Conservation (phyloP, 768 basidiomycete genomes). For the Butyriboletus loyo region DNA sequence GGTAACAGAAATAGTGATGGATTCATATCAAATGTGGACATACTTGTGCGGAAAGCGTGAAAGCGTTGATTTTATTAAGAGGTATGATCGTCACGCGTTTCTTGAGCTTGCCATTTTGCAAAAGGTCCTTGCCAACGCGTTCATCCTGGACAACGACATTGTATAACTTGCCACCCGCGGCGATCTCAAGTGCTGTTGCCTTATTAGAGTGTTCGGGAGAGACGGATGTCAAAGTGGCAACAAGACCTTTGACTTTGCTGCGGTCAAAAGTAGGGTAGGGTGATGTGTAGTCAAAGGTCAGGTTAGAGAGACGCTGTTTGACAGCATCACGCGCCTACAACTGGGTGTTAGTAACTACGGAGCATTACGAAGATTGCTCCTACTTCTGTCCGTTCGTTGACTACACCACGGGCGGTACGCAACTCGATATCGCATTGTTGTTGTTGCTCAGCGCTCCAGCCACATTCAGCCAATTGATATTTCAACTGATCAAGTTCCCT, state of each 20-base stretch:
- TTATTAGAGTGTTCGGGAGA: conserved; percentile 67
- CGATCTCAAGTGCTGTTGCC: conserved; percentile 89
- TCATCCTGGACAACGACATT: conserved; percentile 95
- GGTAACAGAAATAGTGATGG: neutral
- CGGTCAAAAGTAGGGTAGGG: conserved; percentile 83
- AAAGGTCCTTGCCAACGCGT: conserved; percentile 77
- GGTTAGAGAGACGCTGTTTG: conserved; percentile 59
- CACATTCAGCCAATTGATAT: conserved; percentile 52
- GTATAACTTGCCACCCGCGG: conserved; percentile 85
- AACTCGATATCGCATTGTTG: conserved; percentile 49
- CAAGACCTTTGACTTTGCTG: conserved; percentile 83
- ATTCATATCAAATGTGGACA: conserved; percentile 2
- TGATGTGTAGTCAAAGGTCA: conserved; percentile 81
- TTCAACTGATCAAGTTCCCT: conserved; percentile 56
- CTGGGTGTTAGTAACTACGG: conserved; percentile 6
- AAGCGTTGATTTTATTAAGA: conserved; percentile 82
- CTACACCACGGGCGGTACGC: conserved; percentile 50
- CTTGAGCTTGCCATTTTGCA: conserved; percentile 74
- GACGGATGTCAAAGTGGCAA: conserved; percentile 84
- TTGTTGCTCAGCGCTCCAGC: conserved; percentile 79
- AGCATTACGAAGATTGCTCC: conserved; percentile 8
- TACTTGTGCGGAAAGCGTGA: conserved; percentile 50
- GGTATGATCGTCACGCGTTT: conserved; percentile 94
- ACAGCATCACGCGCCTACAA: conserved; percentile 65
- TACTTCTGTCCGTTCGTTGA: conserved; percentile 64